These are phyloP conservation scores for Ilyonectria destructans DNA, from an alignment of 2,329 filamentous ascomycete genomes.

Conservation along the genomic window DNA sequence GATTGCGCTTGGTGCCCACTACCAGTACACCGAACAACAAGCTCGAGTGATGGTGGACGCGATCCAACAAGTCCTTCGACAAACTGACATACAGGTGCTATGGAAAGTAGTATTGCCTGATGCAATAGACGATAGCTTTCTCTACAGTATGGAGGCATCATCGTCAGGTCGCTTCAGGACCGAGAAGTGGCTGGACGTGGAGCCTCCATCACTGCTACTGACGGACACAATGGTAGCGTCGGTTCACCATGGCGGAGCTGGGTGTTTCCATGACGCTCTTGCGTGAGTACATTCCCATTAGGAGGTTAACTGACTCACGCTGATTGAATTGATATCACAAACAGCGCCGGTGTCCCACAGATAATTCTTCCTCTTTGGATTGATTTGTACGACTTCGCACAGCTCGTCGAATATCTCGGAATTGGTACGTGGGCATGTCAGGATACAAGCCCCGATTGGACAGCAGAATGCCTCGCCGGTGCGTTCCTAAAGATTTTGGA, in stretches of 20 bases:
- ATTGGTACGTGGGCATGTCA: constrained; percentile 60
- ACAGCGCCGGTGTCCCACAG: constrained; percentile 61
- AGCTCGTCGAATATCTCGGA: constrained; percentile 59
- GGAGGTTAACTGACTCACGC: background rate
- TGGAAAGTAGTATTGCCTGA: constrained; percentile 50
- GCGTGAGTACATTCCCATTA: constrained; percentile 29
- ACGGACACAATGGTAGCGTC: constrained; percentile 45
- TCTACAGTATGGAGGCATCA: constrained; percentile 20
- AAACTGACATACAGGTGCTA: constrained; percentile 48
- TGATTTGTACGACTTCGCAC: constrained; percentile 63
- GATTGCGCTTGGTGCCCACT: constrained; percentile 16
- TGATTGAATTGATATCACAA: background rate
- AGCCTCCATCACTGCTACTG: constrained; percentile 53
- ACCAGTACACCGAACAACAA: constrained; percentile 5
- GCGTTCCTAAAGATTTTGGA: constrained; percentile 42
- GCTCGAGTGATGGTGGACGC: constrained; percentile 1
- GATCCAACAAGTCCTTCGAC: constrained; percentile 1
- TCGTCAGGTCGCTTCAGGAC: constrained; percentile 30
- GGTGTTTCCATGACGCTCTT: constrained; percentile 41
- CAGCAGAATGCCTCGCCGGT: constrained; percentile 45
- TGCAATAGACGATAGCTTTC: constrained; percentile 29
- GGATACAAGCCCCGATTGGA: constrained; percentile 53
- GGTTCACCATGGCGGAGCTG: constrained; percentile 44
- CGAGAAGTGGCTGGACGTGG: constrained; percentile 48
- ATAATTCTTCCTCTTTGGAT: constrained; percentile 64